Conservation (phyloP, 2,329 filamentous ascomycete species). For the Colletotrichum godetiae region DNA sequence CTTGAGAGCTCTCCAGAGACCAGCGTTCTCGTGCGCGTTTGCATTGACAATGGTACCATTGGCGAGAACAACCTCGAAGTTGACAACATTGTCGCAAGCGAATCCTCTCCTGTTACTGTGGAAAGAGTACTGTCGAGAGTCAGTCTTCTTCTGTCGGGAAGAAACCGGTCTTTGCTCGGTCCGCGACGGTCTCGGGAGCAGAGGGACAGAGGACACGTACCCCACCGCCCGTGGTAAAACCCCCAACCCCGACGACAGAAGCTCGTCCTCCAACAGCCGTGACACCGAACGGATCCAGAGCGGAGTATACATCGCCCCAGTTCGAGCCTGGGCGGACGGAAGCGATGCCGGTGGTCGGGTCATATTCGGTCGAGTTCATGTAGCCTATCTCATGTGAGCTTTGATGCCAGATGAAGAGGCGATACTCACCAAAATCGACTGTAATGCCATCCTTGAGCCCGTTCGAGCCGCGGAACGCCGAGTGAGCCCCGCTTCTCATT, state of each 20-base stretch:
- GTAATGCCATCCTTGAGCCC: conserved; percentile 30
- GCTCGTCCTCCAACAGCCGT: conserved; percentile 40
- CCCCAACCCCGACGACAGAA: conserved; percentile 40
- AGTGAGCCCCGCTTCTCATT: conserved; percentile 27
- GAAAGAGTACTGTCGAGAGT: conserved; percentile 40
- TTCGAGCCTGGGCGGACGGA: conserved; percentile 43
- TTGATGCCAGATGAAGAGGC: no score
- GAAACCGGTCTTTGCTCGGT: neutral
- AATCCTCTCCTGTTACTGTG: conserved; percentile 48
- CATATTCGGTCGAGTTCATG: conserved; percentile 46
- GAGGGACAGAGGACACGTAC: neutral
- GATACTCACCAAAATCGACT: conserved; percentile 20
- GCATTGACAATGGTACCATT: conserved; percentile 50
- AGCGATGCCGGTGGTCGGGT: conserved; percentile 40
- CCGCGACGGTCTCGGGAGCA: neutral
- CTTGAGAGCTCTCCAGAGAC: conserved; percentile 53
- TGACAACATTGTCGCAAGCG: conserved; percentile 54
- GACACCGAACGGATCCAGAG: conserved; percentile 36
- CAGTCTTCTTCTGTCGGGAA: neutral
- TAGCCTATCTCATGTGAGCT: conserved; percentile 24
- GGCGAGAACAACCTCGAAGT: conserved; percentile 57
- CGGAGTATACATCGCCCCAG: conserved; percentile 39
- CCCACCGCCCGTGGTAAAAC: conserved; percentile 40
- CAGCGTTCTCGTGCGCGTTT: neutral
- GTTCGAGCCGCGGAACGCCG: conserved; percentile 15